Percentiles rank a stretch among this genome's conserved stretches.
Conservation (phyloP, 73 alveolate species). For the Uronychia binucleata region DNA sequence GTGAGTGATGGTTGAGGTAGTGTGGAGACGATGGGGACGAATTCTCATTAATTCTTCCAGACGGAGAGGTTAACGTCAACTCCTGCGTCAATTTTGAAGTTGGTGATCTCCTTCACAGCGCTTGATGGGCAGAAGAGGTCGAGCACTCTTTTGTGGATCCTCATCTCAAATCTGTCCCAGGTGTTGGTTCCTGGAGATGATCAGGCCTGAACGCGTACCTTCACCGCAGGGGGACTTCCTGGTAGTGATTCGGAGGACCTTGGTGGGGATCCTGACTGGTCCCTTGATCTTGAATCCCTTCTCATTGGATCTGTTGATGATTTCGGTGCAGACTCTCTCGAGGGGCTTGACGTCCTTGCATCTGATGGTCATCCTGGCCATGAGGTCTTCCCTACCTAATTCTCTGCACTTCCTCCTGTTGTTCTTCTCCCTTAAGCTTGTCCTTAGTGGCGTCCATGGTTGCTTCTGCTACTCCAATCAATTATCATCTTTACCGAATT, state of each 20-base stretch:
- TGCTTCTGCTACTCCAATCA: no score
- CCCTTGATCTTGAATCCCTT: constrained; percentile 73
- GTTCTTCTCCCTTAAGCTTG: constrained; percentile 38
- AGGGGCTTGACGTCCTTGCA: constrained; percentile 67
- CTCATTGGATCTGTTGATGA: constrained; percentile 65
- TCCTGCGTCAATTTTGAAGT: constrained; percentile 87
- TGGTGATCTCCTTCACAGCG: constrained; percentile 85
- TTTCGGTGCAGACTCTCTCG: constrained; percentile 64
- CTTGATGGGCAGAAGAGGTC: constrained; percentile 83
- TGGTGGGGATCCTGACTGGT: constrained; percentile 94
- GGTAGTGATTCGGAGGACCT: constrained; percentile 82
- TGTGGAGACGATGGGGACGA: no score
- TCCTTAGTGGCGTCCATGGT: neutral
- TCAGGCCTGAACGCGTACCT: neutral
- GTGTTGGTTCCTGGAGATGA: constrained; percentile 81
- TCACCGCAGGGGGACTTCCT: constrained; percentile 95
- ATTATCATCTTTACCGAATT: no score
- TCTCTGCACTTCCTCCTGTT: constrained; percentile 50
- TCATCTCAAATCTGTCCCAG: constrained; percentile 93
- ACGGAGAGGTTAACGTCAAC: constrained; percentile 85
- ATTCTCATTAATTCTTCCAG: constrained; percentile 56
- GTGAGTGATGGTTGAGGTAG: no score
- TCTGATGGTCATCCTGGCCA: constrained; percentile 63
- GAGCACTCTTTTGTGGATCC: constrained; percentile 91
- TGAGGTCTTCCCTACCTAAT: constrained; percentile 16